Percentiles rank a stretch among this genome's conserved stretches.
Evolutionary conservation across 495 filamentous ascomycete species (phyloP).

Genomic region (Hypomontagnella submonticulosa): DNA sequence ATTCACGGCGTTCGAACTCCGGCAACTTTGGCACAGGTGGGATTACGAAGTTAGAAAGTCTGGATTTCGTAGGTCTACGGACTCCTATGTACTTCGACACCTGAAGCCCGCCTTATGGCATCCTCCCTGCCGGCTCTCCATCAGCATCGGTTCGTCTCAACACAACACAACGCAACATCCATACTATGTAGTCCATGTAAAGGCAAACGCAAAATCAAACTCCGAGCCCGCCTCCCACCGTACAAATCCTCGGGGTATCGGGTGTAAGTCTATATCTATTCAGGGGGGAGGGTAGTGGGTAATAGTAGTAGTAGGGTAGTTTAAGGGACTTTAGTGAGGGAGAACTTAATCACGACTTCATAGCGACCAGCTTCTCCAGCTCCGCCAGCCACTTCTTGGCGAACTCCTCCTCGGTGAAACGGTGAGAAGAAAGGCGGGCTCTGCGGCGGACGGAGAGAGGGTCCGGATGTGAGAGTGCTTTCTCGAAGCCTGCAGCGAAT

Average conservation of each 20-base stretch:
- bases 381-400: constrained; percentile 75
- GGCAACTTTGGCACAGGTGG: too few species aligned
- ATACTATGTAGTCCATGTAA: too few species aligned
- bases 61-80: neutral
- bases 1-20: too few species aligned
- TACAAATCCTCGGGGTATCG: constrained; percentile 37
- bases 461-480: constrained; percentile 73
- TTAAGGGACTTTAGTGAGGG: neutral
- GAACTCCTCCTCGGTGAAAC: constrained; percentile 92
- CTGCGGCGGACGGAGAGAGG: constrained; percentile 75
- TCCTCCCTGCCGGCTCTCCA: too few species aligned
- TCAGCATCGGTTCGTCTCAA: neutral
- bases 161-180: neutral
- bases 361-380: constrained; percentile 73
- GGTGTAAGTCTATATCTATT: constrained; percentile 37
- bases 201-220: constrained; percentile 12
- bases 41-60: too few species aligned
- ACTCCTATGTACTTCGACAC: constrained; percentile 1
- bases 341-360: constrained; percentile 35
- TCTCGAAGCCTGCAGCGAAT: constrained; percentile 81
- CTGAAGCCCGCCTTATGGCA: neutral
- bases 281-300: neutral
- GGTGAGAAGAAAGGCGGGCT: constrained; percentile 76
- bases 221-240: constrained; percentile 28
- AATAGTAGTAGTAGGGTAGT: constrained; percentile 9